Evolutionary conservation across 768 basidiomycete species (phyloP), one percentile per base, ranked within the genome.

Genomic region (Coprinopsis cinerea): DNA sequence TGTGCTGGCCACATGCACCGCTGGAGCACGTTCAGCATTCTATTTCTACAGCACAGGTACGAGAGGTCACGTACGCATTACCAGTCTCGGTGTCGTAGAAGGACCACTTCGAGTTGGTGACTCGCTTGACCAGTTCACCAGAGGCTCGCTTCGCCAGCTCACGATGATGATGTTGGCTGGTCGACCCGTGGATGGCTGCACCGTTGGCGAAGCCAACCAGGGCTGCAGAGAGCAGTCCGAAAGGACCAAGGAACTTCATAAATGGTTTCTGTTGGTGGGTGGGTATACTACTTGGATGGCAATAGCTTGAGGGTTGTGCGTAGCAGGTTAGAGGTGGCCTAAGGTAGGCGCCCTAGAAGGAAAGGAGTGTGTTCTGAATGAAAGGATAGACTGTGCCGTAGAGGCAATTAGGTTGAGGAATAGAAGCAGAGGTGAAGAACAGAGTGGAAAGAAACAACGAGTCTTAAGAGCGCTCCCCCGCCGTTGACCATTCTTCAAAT

Each of bases 81-180:
- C 46, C 52, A 42, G 47, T 43, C 32, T 47, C 41, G 11, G 48
- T 32, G 35, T 67, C 67, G 55, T 79, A 81, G 50, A 65, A 81
- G 23, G 78, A 74, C 62, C 74, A 76, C 42, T 70, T 70, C 4
- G 70, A 63, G 47, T 52, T 47, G 24, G 46, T 41, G 45, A 57
- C 69, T 7, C 71, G 70, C 54, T 69, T 72, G 26, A 64, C 61
- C 36, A 73, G 53, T 15, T 59, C 56, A 4, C 76, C 57, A 48
- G 71, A 67, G 27, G 68, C 69, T n/a, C 77, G 74, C 30, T 65
- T 65, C 22, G 76, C 74, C 25, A 80, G 57, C 40, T 74, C 72
- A 30, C 70, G 66, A 56, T 78, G 77, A 43, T 66, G 74, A n/a
- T n/a, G n/a, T n/a, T n/a, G n/a, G n/a, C n/a, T n/a, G n/a, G n/a